Base-by-base conservation (phyloP, 176 grass and related monocot genomes). In the Lolium multiflorum region DNA sequence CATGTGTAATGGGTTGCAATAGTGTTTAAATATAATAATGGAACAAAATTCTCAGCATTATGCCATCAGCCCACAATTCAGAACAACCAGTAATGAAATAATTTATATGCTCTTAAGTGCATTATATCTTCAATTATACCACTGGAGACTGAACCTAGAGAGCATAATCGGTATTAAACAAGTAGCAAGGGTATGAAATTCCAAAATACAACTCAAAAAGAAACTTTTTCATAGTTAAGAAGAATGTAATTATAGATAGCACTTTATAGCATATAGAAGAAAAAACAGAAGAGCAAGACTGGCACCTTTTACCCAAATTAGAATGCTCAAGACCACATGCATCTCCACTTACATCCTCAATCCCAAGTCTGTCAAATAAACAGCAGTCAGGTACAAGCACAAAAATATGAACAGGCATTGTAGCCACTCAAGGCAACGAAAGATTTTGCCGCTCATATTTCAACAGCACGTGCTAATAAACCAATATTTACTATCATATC, bases 301-400 rank as follows among this genome's bases (percentile, higher is more conserved):
- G 7, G 10, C 38, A 89, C 91, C 91, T 92, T 86, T 89, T 92
- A 49, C 91, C 87, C 50, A 83, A 81, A 83, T 63, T 39, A 55
- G 91, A 80, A 55, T 89, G 84, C 5, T 80, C 87, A 63, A 92
- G 63, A 7, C 84, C 75, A 70, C 76, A 86, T 20, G 52, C 49
- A 71, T 86, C 91, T 84, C 59, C 84, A 56, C 76, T 59, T 59
- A 70, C 60, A 52, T 79, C 68, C 20, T 84, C 84, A 84, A 87
- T 89, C 41, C 67, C 87, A 83, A 77, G 43, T 17, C 91, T 92
- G 84, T 37, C 15, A 44, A 55, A 73, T 55, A 6, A 21, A 14
- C 60, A 76, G 39, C 54, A 63, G 13, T 8, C 4, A 81, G 31
- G 73, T 14, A 50, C 66, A 76, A 11, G 46, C 5, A 46, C 6